Conservation (phyloP, 1,284 basidiomycete species). For the Irpex lacteus region DNA sequence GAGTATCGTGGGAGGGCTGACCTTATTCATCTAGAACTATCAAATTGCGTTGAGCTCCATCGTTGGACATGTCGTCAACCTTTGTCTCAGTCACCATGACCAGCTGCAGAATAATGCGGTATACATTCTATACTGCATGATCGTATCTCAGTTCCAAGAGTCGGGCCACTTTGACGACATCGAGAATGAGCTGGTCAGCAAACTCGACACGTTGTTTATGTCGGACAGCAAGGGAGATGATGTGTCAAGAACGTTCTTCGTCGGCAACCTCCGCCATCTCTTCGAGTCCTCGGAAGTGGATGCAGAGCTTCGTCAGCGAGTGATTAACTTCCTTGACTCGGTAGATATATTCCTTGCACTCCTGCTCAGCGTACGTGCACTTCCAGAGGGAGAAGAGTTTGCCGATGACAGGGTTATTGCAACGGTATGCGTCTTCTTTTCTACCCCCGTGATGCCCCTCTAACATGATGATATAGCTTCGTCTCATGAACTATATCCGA, state of each 20-base stretch:
- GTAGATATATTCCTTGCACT: slow-evolving; percentile 94
- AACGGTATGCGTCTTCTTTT: slow-evolving; percentile 46
- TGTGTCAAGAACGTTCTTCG: slow-evolving; percentile 90
- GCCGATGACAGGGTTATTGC: slow-evolving; percentile 94
- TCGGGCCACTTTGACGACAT: slow-evolving; percentile 82
- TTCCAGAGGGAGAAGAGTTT: slow-evolving; percentile 93
- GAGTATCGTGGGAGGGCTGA: not conserved
- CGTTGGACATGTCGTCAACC: slow-evolving; percentile 87
- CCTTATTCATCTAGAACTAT: slow-evolving; percentile 56
- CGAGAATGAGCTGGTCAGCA: slow-evolving; percentile 93
- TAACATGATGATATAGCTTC: slow-evolving; percentile 47
- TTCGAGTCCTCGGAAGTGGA: slow-evolving; percentile 86
- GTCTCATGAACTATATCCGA: slow-evolving; percentile 90
- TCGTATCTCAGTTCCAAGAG: slow-evolving; percentile 87
- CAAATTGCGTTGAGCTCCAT: slow-evolving; percentile 83
- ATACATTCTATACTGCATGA: slow-evolving; percentile 94
- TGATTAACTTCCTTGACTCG: slow-evolving; percentile 83
- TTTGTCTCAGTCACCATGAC: slow-evolving; percentile 95
- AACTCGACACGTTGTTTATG: slow-evolving; percentile 91
- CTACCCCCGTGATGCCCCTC: not conserved
- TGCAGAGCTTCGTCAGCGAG: slow-evolving; percentile 72
- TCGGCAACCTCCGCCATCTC: slow-evolving; percentile 85
- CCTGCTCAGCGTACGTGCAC: slow-evolving; percentile 85
- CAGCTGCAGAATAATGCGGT: slow-evolving; percentile 88
- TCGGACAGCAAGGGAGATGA: slow-evolving; percentile 89